Evolutionary conservation across 345 rosid genomes (phyloP).

Genomic region (Brassica cretica): DNA sequence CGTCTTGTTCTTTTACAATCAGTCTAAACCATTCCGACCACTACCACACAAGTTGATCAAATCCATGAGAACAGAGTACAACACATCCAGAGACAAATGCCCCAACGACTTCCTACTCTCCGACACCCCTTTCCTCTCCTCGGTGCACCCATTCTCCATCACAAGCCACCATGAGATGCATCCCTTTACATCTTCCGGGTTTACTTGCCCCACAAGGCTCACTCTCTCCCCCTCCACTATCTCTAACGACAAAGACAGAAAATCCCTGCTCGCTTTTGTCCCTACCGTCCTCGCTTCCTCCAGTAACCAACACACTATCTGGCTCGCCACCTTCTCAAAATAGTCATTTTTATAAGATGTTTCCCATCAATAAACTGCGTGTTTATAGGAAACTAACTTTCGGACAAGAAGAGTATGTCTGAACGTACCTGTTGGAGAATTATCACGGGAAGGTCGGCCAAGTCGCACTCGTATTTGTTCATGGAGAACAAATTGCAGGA

Average conservation of each 20-base stretch:
- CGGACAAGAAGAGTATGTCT: neutral
- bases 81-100: slow-evolving; percentile 63
- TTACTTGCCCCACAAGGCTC: slow-evolving; percentile 83
- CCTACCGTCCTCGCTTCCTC: slow-evolving; percentile 87
- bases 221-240: slow-evolving; percentile 80
- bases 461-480: slow-evolving; percentile 79
- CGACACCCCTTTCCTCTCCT: slow-evolving; percentile 56
- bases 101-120: slow-evolving; percentile 78
- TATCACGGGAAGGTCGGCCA: slow-evolving; percentile 72
- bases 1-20: slow-evolving; percentile 16
- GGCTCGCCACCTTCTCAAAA: slow-evolving; percentile 74
- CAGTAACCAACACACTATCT: slow-evolving; percentile 90
- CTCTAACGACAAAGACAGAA: slow-evolving; percentile 73
- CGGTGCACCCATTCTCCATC: slow-evolving; percentile 72
- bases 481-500: slow-evolving; percentile 61
- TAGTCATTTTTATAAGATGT: neutral
- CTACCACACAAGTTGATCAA: slow-evolving; percentile 70
- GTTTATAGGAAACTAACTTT: neutral
- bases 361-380: neutral
- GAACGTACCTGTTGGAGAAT: slow-evolving; percentile 84
- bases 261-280: slow-evolving; percentile 72
- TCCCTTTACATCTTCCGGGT: slow-evolving; percentile 64
- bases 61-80: slow-evolving; percentile 74
- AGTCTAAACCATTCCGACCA: slow-evolving; percentile 38
- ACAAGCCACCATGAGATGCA: slow-evolving; percentile 93